Evolutionary conservation across 139 green algal genomes (phyloP).

Genomic region (Dunaliella primolecta): DNA sequence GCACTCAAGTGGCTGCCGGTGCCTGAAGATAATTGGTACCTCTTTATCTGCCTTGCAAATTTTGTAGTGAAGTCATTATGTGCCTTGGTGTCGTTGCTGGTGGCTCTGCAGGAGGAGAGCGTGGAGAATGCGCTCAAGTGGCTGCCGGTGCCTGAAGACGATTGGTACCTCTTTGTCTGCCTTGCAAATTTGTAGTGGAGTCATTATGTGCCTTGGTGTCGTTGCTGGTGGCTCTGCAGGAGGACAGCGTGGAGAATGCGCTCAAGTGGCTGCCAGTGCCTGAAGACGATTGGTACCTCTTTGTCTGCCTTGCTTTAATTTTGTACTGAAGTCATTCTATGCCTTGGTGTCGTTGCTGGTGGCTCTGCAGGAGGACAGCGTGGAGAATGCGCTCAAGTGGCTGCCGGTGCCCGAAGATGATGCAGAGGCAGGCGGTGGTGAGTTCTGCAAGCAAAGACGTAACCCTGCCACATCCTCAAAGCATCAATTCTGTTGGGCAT

Average conservation of each 20-base stretch:
- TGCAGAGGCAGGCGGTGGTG: no score
- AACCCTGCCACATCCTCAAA: no score
- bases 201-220: not conserved
- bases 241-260: not conserved
- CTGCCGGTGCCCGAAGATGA: not conserved
- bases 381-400: constrained; percentile 5
- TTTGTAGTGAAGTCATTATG: not conserved
- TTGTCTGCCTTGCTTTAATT: no score
- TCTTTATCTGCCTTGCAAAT: no score
- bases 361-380: not conserved
- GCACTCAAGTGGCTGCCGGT: constrained; percentile 1
- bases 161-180: no score
- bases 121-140: constrained; percentile 1
- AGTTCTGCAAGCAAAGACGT: no score
- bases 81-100: not conserved
- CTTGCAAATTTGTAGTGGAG: not conserved
- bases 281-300: not conserved
- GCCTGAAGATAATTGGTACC: not conserved
- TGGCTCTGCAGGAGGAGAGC: not conserved
- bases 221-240: not conserved
- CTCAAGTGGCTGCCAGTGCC: constrained; percentile 10
- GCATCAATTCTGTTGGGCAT: no score
- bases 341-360: not conserved
- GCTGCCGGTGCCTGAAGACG: not conserved
- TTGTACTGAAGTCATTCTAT: not conserved